Evolutionary conservation across 768 basidiomycete species (phyloP).

Genomic region (Mycena albidolilacea): DNA sequence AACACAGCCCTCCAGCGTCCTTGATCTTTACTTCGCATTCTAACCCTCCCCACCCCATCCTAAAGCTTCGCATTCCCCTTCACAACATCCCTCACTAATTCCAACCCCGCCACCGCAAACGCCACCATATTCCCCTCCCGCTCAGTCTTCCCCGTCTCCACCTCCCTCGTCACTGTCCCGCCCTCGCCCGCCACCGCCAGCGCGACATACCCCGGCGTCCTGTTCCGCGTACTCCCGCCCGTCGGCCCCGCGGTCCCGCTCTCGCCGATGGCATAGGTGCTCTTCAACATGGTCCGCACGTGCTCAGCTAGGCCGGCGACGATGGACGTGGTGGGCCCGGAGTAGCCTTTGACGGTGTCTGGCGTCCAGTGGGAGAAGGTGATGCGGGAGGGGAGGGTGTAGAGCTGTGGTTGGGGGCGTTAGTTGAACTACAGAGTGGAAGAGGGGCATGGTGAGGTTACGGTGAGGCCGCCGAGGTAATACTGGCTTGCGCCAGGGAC

Average conservation of each 20-base stretch:
- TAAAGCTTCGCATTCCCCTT: conserved; percentile 23
- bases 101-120: conserved; percentile 19
- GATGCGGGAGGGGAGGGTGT: conserved; percentile 22
- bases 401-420: conserved; percentile 21
- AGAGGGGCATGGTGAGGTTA: conserved; percentile 20
- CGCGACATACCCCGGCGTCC: conserved; percentile 27
- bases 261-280: conserved; percentile 20
- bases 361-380: conserved; percentile 23
- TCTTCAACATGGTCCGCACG: conserved; percentile 19
- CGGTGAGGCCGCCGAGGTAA: conserved; percentile 22
- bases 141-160: conserved; percentile 22
- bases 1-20: conserved; percentile 22
- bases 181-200: conserved; percentile 24
- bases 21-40: conserved; percentile 17
- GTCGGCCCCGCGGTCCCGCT: conserved; percentile 25
- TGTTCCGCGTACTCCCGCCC: conserved; percentile 21
- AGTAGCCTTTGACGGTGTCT: conserved; percentile 25
- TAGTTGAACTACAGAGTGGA: conserved; percentile 12
- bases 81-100: conserved; percentile 21
- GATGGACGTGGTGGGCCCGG: conserved; percentile 24
- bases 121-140: conserved; percentile 24
- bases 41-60: conserved; percentile 12
- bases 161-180: conserved; percentile 24
- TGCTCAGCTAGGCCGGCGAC: conserved; percentile 24
- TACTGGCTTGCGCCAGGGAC: conserved; percentile 25